Evolutionary conservation across 257 asterid species (phyloP).

Genomic region (Solanum pimpinellifolium): DNA sequence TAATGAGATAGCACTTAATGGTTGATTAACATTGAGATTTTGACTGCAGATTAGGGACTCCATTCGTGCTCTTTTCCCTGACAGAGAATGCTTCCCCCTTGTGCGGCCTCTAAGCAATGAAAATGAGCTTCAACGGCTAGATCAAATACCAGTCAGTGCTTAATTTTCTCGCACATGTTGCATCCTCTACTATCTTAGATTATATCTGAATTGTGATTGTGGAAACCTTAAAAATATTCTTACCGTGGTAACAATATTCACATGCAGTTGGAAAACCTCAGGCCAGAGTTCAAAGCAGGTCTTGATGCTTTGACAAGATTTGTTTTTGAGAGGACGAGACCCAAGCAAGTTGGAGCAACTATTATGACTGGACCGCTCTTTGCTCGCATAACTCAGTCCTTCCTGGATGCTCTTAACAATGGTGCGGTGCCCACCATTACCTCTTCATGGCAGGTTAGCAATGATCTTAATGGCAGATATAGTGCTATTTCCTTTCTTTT

Average conservation of each 20-base stretch:
- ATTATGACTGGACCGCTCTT: slow-evolving; percentile 95
- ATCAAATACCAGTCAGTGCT: slow-evolving; percentile 64
- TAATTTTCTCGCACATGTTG: not conserved
- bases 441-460: slow-evolving; percentile 94
- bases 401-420: slow-evolving; percentile 87
- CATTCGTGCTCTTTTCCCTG: slow-evolving; percentile 96
- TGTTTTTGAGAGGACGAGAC: slow-evolving; percentile 92
- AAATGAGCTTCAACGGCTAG: slow-evolving; percentile 78
- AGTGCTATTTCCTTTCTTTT: not conserved
- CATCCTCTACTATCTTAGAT: not conserved
- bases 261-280: slow-evolving; percentile 61
- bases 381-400: slow-evolving; percentile 89
- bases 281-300: slow-evolving; percentile 89
- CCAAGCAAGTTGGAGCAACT: slow-evolving; percentile 88
- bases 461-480: not conserved
- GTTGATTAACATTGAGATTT: not conserved
- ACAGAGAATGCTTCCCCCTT: slow-evolving; percentile 91
- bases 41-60: slow-evolving; percentile 77
- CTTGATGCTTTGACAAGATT: slow-evolving; percentile 82
- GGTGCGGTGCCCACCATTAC: slow-evolving; percentile 98
- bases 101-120: slow-evolving; percentile 87
- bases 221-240: not conserved
- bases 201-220: not conserved
- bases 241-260: not conserved
- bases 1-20: not conserved